Evolutionary conservation across 1,284 basidiomycete genomes (phyloP), one percentile per base, ranked within the genome.

Genomic region (Chalciporus piperatoides): DNA sequence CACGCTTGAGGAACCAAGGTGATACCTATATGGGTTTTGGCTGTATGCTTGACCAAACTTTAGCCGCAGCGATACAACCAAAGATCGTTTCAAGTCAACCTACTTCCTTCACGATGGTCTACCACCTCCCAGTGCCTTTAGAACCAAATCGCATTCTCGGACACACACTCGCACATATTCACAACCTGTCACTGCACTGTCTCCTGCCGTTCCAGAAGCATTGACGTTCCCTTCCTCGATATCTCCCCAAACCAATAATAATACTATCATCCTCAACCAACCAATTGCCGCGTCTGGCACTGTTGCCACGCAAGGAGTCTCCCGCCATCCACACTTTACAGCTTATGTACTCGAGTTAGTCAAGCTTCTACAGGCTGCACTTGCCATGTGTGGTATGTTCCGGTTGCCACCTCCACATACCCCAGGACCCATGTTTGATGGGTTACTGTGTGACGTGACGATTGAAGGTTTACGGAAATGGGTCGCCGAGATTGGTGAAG

Each of bases 1-100:
- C 30, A 86, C 85, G 11, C 77, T 91, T 12, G 81, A 88, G 59
- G 82, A 86, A 58, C 82, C 86, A 14, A 84, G 79, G 84, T 80
- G 12, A 48, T 39, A 71, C 59, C 3, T 32, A 28, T 44, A 9
- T 44, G 30, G 46, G 56, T 38, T 50, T 49, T 47, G 12, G 38
- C 42, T 25, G 30, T 49, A 41, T 41, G 25, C 50, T 52, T 48
- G 36, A 48, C 42, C 40, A 45, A 52, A 10, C 41, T 51, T 52
- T 46, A 46, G 42, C 40, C 45, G 15, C 55, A 88, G 86, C 56
- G 85, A 90, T 55, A 74, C 84, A 0, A 88, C 86, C 1, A 86
- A 87, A 58, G 84, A 86, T 52, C 81, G 86, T 36, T 90, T 90
- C 70, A 76, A 81, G 39, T 77, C 79, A 21, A 78, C 79, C 41